phyloP scores from a whole-genome alignment of 2,329 filamentous ascomycete genomes.

The Monosporascus sp. region DNA sequence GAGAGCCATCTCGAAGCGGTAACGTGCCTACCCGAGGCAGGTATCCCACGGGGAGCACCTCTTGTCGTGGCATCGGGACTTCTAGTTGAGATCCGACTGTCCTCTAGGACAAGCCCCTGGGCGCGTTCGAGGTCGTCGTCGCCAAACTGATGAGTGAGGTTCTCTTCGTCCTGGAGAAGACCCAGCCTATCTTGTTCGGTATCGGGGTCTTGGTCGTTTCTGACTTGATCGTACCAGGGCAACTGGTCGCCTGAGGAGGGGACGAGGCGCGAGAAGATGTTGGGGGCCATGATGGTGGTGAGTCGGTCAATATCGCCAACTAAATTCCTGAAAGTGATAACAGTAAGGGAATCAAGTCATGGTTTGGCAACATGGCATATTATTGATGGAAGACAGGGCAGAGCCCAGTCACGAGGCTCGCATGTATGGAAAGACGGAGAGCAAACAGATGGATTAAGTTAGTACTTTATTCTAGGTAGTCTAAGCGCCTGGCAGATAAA shows the following conservation, averaged over 20 bases:
- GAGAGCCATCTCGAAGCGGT: slow-evolving; percentile 22
- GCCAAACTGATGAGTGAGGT: slow-evolving; percentile 45
- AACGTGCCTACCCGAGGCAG: slow-evolving; percentile 9
- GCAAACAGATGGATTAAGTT: neutral
- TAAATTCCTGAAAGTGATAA: neutral
- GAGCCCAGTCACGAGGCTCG: neutral
- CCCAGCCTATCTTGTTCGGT: slow-evolving; percentile 34
- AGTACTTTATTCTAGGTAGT: neutral
- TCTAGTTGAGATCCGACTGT: slow-evolving; percentile 40
- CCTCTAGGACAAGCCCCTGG: slow-evolving; percentile 36
- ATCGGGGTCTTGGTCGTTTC: slow-evolving; percentile 36
- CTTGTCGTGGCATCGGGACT: slow-evolving; percentile 24
- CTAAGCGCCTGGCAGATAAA: neutral
- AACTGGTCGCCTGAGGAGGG: slow-evolving; percentile 27
- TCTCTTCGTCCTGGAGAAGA: slow-evolving; percentile 47
- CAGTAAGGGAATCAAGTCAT: neutral
- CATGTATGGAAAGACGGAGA: neutral
- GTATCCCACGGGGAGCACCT: slow-evolving; percentile 7
- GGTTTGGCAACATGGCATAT: neutral
- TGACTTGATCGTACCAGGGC: slow-evolving; percentile 47
- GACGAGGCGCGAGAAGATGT: slow-evolving; percentile 41
- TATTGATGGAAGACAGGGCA: neutral
- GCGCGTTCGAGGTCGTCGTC: slow-evolving; percentile 43
- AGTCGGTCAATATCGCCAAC: slow-evolving; percentile 2
- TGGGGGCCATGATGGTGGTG: slow-evolving; percentile 36